Conservation (phyloP, 1,139 yeast species). For the Pichiaceae sp. region DNA sequence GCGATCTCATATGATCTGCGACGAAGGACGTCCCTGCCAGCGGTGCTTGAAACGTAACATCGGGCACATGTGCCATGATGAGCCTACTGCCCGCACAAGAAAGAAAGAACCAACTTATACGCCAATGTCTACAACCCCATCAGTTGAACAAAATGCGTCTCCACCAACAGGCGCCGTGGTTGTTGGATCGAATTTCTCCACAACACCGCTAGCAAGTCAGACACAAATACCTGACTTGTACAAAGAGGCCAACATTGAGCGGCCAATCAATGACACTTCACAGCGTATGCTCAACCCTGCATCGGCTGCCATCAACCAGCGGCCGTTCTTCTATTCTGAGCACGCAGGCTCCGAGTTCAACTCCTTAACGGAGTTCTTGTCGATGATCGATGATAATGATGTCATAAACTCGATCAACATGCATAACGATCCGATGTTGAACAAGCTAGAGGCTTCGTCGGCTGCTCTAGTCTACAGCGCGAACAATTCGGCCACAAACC, state of each 20-base stretch:
- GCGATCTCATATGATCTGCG: conserved; percentile 92
- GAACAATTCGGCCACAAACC: conserved; percentile 14
- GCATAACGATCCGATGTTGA: conserved; percentile 26
- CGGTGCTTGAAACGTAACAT: conserved; percentile 84
- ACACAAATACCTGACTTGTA: neutral
- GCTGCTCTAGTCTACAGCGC: conserved; percentile 9
- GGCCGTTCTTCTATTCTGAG: conserved; percentile 77
- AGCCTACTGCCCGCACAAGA: conserved; percentile 35
- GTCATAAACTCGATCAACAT: conserved; percentile 39
- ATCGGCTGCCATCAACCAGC: conserved; percentile 41
- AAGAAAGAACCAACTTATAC: neutral
- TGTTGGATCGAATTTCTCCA: neutral
- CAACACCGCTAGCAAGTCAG: neutral
- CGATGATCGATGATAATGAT: conserved; percentile 84
- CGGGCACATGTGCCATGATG: conserved; percentile 84
- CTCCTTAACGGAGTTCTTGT: conserved; percentile 79
- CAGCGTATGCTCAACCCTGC: conserved; percentile 6
- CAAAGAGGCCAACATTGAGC: neutral
- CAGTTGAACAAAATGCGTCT: neutral
- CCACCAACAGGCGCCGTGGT: neutral
- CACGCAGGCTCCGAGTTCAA: conserved; percentile 93
- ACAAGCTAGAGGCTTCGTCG: conserved; percentile 21
- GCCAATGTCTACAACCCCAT: neutral
- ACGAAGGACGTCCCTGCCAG: conserved; percentile 76
- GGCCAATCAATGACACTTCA: neutral